Evolutionary conservation across 495 filamentous ascomycete species (phyloP).

Genomic region (Aspergillus biplanus): DNA sequence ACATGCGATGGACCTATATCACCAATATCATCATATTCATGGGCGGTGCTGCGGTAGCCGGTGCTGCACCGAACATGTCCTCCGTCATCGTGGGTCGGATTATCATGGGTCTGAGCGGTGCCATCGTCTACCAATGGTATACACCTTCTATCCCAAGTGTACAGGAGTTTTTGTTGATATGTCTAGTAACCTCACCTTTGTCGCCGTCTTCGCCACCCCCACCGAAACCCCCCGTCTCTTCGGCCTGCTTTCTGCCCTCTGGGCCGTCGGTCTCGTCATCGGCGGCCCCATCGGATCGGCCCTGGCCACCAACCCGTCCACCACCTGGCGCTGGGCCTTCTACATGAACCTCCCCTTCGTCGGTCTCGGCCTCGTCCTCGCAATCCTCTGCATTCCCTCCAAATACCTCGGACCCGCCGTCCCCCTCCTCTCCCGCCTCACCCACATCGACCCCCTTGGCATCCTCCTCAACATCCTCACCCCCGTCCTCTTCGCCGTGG

Average conservation of each 20-base stretch:
- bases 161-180: too few species aligned
- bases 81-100: conserved; percentile 39
- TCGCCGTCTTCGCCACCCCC: conserved; percentile 45
- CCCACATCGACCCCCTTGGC: conserved; percentile 26
- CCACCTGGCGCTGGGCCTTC: conserved; percentile 64
- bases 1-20: conserved; percentile 37
- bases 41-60: conserved; percentile 36
- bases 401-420: conserved; percentile 19
- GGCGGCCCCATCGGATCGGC: conserved; percentile 59
- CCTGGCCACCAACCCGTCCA: conserved; percentile 51
- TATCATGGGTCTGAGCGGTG: conserved; percentile 44
- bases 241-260: conserved; percentile 36
- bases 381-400: conserved; percentile 52
- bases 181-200: conserved; percentile 38
- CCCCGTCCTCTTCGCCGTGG: conserved; percentile 24
- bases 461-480: conserved; percentile 25
- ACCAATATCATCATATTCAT: conserved; percentile 32
- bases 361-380: conserved; percentile 49
- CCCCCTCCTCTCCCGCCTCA: conserved; percentile 10
- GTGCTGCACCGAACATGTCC: conserved; percentile 34
- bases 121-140: conserved; percentile 52
- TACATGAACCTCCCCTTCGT: conserved; percentile 65
- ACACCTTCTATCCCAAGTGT: not conserved
- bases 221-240: conserved; percentile 50
- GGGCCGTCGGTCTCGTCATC: conserved; percentile 50